These are phyloP conservation scores for Plectosphaerella sp. DNA, from an alignment of 2,329 filamentous ascomycete genomes.

Conservation along the genomic window DNA sequence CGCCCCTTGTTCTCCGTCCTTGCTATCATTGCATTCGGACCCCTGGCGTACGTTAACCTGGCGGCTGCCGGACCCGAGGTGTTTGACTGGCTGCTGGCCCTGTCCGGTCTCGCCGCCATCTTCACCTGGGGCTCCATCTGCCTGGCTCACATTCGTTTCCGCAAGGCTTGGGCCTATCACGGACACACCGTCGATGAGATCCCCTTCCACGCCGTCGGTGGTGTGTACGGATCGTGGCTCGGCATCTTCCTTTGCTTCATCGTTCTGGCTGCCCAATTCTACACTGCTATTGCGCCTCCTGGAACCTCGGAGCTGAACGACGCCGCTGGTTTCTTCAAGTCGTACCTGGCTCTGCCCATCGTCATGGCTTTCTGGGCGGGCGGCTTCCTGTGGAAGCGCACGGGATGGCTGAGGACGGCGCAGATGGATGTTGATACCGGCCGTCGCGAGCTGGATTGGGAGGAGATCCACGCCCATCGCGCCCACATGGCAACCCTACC, in stretches of 20 bases:
- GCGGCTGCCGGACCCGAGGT: conserved; percentile 39
- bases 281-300: conserved; percentile 33
- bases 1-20: conserved; percentile 49
- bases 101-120: conserved; percentile 60
- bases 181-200: conserved; percentile 64
- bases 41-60: conserved; percentile 45
- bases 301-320: conserved; percentile 12
- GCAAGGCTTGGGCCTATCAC: conserved; percentile 55
- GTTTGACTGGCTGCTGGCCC: conserved; percentile 62
- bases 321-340: conserved; percentile 11
- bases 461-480: conserved; percentile 9
- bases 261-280: conserved; percentile 53
- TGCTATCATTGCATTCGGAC: conserved; percentile 41
- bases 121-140: conserved; percentile 70
- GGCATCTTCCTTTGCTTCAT: conserved; percentile 55
- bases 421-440: conserved; percentile 14
- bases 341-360: conserved; percentile 9
- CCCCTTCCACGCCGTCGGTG: conserved; percentile 57
- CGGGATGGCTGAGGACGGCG: conserved; percentile 11
- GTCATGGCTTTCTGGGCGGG: conserved; percentile 10
- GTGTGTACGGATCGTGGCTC: conserved; percentile 60
- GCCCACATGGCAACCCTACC: conserved; percentile 7
- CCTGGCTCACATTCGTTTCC: conserved; percentile 65
- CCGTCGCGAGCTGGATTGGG: conserved; percentile 13
- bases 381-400: conserved; percentile 12